phyloP scores from a whole-genome alignment of 164 flowering plant genomes.

The Liriodendron chinense region DNA sequence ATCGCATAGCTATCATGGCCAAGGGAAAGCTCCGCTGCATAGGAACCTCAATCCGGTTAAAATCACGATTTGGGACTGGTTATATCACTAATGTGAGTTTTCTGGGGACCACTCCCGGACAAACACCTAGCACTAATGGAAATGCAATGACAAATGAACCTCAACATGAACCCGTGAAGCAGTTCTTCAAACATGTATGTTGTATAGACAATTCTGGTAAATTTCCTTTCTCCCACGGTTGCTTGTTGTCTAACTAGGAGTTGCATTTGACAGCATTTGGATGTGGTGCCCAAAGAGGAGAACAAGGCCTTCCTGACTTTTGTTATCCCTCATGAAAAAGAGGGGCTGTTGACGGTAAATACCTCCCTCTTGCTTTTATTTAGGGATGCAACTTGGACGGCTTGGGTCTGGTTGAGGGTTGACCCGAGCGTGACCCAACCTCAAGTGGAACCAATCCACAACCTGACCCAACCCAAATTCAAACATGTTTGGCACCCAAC shows the following conservation, averaged over 20 bases:
- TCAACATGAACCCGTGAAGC: conserved; percentile 62
- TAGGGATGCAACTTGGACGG: too few species aligned
- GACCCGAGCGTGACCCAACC: too few species aligned
- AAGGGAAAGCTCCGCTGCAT: conserved; percentile 96
- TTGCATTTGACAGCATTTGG: conserved; percentile 56
- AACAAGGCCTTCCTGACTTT: conserved; percentile 72
- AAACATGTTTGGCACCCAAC: too few species aligned
- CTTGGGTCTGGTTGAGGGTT: too few species aligned
- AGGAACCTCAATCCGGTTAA: conserved; percentile 91
- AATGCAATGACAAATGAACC: conserved; percentile 16
- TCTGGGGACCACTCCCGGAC: conserved; percentile 28
- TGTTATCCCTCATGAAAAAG: conserved; percentile 82
- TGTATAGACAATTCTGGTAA: neutral
- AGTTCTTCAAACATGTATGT: conserved; percentile 72
- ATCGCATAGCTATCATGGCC: conserved; percentile 96
- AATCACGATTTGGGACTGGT: conserved; percentile 91
- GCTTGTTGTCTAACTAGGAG: conserved; percentile 17
- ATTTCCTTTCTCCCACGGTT: neutral
- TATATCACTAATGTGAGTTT: conserved; percentile 76
- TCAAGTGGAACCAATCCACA: too few species aligned
- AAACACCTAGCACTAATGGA: conserved; percentile 25
- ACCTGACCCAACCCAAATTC: too few species aligned
- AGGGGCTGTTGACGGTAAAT: conserved; percentile 57
- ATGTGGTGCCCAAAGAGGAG: conserved; percentile 79
- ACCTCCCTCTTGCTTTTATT: conserved; percentile 1